Conservation (phyloP, 2,329 filamentous ascomycete species). For the Cyphellophora attinorum region DNA sequence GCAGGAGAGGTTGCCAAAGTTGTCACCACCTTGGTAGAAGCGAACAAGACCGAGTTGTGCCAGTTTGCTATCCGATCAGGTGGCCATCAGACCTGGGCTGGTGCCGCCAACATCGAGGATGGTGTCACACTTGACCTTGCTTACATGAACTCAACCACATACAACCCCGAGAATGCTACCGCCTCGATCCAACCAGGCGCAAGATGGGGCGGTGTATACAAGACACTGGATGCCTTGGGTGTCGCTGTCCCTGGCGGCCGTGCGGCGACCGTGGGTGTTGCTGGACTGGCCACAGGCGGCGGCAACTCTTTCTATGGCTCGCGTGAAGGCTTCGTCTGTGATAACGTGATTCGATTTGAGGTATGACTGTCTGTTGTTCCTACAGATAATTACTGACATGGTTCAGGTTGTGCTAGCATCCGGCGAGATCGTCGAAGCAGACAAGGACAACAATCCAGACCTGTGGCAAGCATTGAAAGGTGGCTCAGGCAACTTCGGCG, state of each 20-base stretch:
- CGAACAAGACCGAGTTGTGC: slow-evolving; percentile 1
- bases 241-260: slow-evolving; percentile 23
- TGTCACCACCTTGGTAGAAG: slow-evolving; percentile 1
- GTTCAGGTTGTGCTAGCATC: slow-evolving; percentile 39
- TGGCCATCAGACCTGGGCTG: slow-evolving; percentile 13
- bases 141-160: slow-evolving; percentile 15
- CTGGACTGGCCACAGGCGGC: slow-evolving; percentile 20
- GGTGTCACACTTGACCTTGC: slow-evolving; percentile 23
- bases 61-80: slow-evolving; percentile 1
- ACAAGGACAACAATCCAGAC: slow-evolving; percentile 32
- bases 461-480: slow-evolving; percentile 46
- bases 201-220: slow-evolving; percentile 23
- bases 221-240: slow-evolving; percentile 13
- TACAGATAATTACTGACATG: background rate
- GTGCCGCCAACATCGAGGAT: slow-evolving; percentile 23
- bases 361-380: background rate
- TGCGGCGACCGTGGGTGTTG: slow-evolving; percentile 25
- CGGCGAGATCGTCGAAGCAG: slow-evolving; percentile 39
- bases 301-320: slow-evolving; percentile 26
- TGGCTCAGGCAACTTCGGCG: slow-evolving; percentile 46
- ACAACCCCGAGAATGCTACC: slow-evolving; percentile 14
- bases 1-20: slow-evolving; percentile 1
- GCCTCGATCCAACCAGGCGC: slow-evolving; percentile 20
- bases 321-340: slow-evolving; percentile 25
- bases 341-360: slow-evolving; percentile 26